Evolutionary conservation across 164 flowering plant genomes (phyloP), one percentile per base, ranked within the genome.

Genomic region (Liquidambar formosana): DNA sequence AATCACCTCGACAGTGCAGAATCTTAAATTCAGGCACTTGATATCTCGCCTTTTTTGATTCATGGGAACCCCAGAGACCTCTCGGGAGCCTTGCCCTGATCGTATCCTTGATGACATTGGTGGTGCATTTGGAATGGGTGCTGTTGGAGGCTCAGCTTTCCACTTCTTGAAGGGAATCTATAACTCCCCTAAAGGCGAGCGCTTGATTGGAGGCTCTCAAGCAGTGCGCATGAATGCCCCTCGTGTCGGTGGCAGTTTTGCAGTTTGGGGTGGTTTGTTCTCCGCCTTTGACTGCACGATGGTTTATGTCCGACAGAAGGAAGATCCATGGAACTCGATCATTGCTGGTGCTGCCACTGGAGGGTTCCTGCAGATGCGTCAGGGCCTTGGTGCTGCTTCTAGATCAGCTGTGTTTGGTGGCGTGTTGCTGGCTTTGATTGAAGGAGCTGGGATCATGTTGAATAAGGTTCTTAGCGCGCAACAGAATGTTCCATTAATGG

Each of bases 31-130:
- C 49, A 46, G 49, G 14, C 49, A 3, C 12, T 46, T 9, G 49
- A 46, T 46, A 9, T 46, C 49, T 46, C 49, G 9, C 16, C 13
- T 46, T 46, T 33, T 46, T 9, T 46, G 23, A 48, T 21, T 53
- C 18, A 85, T 85, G 89, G 87, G 80, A 26, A 83, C 82, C 0
- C 86, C 85, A 13, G 88, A 86, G 62, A 82, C 83, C 16, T 82
- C 85, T 13, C 69, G 87, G n/a, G 86, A 85, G 61, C 89, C 86
- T 3, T 87, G 89, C 77, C 91, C 89, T 0, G 89, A 87, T 57
- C 81, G 89, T 8, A 87, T 87, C 68, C 82, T 87, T 5, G 86
- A 82, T 64, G 88, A 84, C 70, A 19, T 84, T 38, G 91, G 91
- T 14, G 89, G 86, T n/a, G 91, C 86, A 1, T 87, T 87, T 68